Conservation (phyloP, 345 rosid species). For the Boechera stricta region DNA sequence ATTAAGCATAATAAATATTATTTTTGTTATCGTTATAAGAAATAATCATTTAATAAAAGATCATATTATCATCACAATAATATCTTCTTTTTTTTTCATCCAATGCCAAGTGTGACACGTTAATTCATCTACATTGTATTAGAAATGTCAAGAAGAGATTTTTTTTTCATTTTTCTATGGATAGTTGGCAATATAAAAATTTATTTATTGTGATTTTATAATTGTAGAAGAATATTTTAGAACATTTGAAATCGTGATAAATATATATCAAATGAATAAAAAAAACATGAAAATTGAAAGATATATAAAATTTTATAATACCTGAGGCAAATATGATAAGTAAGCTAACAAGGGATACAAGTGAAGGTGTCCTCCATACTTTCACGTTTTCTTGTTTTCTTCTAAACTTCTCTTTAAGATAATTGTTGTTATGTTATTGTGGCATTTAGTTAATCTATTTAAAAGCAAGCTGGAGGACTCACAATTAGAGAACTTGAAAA, state of each 20-base stretch:
- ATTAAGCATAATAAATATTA: too few relatives aligned
- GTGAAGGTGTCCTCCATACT: slow-evolving; percentile 18
- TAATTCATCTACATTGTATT: too few relatives aligned
- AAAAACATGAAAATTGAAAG: neutral
- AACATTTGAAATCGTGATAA: too few relatives aligned
- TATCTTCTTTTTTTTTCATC: too few relatives aligned
- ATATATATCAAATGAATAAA: neutral
- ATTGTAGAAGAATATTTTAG: too few relatives aligned
- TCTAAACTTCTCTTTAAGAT: neutral
- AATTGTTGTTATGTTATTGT: neutral
- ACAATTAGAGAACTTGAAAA: neutral
- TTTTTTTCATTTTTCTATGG: too few relatives aligned
- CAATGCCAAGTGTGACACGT: too few relatives aligned
- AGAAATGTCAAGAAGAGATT: too few relatives aligned
- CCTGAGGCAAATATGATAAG: slow-evolving; percentile 32
- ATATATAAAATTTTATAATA: neutral
- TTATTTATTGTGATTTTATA: neutral
- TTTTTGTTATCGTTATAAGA: too few relatives aligned
- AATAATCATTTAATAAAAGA: too few relatives aligned
- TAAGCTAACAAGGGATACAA: neutral
- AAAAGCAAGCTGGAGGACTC: neutral
- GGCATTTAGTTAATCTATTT: neutral
- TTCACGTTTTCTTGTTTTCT: neutral
- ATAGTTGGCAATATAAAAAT: too few relatives aligned
- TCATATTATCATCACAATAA: too few relatives aligned